These are phyloP conservation scores for Herpotrichia juniperi DNA, from an alignment of 2,329 filamentous ascomycete genomes.

Conservation along the genomic window DNA sequence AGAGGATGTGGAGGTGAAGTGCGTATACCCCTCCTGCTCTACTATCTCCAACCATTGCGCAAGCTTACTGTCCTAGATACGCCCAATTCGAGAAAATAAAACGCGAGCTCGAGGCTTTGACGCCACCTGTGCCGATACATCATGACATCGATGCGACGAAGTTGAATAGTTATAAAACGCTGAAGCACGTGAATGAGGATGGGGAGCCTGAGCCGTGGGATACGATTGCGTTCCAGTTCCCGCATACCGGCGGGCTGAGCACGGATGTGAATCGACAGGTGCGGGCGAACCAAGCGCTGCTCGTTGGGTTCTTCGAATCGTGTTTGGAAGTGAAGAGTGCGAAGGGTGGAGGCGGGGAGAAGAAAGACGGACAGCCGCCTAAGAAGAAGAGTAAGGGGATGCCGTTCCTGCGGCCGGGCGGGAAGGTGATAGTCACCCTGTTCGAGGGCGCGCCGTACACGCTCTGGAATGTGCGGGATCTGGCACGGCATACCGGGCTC, in stretches of 20 bases:
- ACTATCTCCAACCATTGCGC: slow-evolving; percentile 7
- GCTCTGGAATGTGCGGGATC: slow-evolving; percentile 90
- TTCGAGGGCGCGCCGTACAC: slow-evolving; percentile 96
- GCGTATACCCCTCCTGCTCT: slow-evolving; percentile 1
- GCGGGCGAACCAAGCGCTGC: slow-evolving; percentile 69
- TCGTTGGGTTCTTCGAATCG: slow-evolving; percentile 37
- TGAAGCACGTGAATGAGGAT: slow-evolving; percentile 23
- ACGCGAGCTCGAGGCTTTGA: slow-evolving; percentile 25
- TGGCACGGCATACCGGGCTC: slow-evolving; percentile 78
- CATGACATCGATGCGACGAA: slow-evolving; percentile 73
- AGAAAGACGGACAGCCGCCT: slow-evolving; percentile 18
- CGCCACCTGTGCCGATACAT: slow-evolving; percentile 41
- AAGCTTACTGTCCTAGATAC: slow-evolving; percentile 56
- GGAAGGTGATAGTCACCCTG: slow-evolving; percentile 77
- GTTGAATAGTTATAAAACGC: slow-evolving; percentile 34
- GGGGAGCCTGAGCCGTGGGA: slow-evolving; percentile 62
- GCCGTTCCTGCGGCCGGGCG: slow-evolving; percentile 60
- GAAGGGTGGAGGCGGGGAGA: neutral
- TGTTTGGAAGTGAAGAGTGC: slow-evolving; percentile 23
- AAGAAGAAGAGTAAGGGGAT: slow-evolving; percentile 6
- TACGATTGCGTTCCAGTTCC: slow-evolving; percentile 93
- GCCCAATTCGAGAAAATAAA: slow-evolving; percentile 55
- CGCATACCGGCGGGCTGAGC: slow-evolving; percentile 88
- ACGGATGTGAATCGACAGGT: slow-evolving; percentile 96
- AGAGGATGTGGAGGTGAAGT: slow-evolving; percentile 59